A percentile compares a stretch with the other conserved stretches of the same genome.
These are phyloP conservation scores for Ampelomyces quisqualis DNA, from an alignment of 2,329 filamentous ascomycete species.

Conservation along the genomic window DNA sequence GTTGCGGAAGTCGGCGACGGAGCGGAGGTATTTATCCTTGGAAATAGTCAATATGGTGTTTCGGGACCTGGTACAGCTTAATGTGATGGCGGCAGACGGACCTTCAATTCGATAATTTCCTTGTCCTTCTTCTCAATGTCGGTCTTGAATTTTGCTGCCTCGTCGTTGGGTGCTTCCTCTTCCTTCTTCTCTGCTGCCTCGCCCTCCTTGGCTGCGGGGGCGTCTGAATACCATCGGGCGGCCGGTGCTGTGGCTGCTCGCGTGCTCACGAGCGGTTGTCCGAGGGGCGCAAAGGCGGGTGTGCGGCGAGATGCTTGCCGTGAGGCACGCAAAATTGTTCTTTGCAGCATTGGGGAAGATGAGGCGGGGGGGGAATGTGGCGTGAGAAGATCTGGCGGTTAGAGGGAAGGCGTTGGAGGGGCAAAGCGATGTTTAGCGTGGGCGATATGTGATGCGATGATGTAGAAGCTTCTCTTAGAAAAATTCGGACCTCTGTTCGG, in stretches of 20 bases:
- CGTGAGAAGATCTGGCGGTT: too few relatives aligned
- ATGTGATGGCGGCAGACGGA: slow-evolving; percentile 52
- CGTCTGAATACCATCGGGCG: slow-evolving; percentile 52
- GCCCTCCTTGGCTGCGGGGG: slow-evolving; percentile 46
- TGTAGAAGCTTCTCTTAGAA: slow-evolving; percentile 22
- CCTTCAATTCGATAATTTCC: slow-evolving; percentile 82
- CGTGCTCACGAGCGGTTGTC: slow-evolving; percentile 33
- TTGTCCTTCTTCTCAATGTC: slow-evolving; percentile 71
- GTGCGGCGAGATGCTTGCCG: slow-evolving; percentile 45
- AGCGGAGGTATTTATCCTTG: slow-evolving; percentile 92
- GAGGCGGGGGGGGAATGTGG: background rate
- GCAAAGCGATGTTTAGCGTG: background rate
- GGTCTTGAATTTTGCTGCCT: slow-evolving; percentile 53
- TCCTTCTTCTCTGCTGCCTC: slow-evolving; percentile 49
- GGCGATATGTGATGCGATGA: slow-evolving; percentile 15
- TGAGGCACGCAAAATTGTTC: slow-evolving; percentile 53
- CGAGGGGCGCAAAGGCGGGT: slow-evolving; percentile 44
- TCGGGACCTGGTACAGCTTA: background rate
- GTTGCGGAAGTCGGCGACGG: slow-evolving; percentile 95
- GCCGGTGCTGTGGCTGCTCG: slow-evolving; percentile 33
- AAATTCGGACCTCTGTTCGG: slow-evolving; percentile 19
- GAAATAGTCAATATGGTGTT: too few relatives aligned
- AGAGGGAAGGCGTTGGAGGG: background rate
- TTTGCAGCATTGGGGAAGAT: slow-evolving; percentile 51
- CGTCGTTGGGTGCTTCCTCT: slow-evolving; percentile 36